Percentiles rank a stretch among this genome's conserved stretches.
Conservation (phyloP, 176 grass and related monocot genomes). For the Puya raimondii region DNA sequence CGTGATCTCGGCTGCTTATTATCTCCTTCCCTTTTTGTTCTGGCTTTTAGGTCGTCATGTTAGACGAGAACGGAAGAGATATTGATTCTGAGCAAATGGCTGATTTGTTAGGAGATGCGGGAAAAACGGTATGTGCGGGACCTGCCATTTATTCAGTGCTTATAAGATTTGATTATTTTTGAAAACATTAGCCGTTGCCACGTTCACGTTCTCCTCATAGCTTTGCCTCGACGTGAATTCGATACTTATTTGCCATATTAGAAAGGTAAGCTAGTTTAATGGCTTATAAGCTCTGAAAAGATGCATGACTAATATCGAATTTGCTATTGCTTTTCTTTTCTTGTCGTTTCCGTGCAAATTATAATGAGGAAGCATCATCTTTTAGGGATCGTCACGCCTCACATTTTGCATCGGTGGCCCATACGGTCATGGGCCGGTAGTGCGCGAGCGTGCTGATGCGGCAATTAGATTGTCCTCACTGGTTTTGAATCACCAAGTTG, state of each 20-base stretch:
- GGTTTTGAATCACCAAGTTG: slow-evolving; percentile 90
- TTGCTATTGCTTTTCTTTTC: not conserved
- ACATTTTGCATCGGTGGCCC: slow-evolving; percentile 90
- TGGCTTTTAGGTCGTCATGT: slow-evolving; percentile 54
- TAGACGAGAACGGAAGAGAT: slow-evolving; percentile 75
- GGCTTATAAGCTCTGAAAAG: too few species aligned
- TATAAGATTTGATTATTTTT: not conserved
- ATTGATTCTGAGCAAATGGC: slow-evolving; percentile 74
- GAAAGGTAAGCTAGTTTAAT: too few species aligned
- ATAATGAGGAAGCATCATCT: slow-evolving; percentile 1
- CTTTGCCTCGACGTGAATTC: too few species aligned
- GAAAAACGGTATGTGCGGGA: slow-evolving; percentile 43
- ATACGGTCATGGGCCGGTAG: slow-evolving; percentile 59
- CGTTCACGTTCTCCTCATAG: not conserved
- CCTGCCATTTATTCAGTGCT: not conserved
- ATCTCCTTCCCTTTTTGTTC: slow-evolving; percentile 2
- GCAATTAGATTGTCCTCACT: slow-evolving; percentile 68
- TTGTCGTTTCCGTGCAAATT: not conserved
- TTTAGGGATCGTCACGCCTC: slow-evolving; percentile 55
- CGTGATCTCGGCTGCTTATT: slow-evolving; percentile 7
- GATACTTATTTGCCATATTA: too few species aligned
- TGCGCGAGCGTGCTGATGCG: slow-evolving; percentile 56
- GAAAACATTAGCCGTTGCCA: not conserved
- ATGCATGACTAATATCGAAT: not conserved
- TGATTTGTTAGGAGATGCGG: slow-evolving; percentile 71